Evolutionary conservation across 2,329 filamentous ascomycete species (phyloP).

Genomic region (Trichophyton simii): DNA sequence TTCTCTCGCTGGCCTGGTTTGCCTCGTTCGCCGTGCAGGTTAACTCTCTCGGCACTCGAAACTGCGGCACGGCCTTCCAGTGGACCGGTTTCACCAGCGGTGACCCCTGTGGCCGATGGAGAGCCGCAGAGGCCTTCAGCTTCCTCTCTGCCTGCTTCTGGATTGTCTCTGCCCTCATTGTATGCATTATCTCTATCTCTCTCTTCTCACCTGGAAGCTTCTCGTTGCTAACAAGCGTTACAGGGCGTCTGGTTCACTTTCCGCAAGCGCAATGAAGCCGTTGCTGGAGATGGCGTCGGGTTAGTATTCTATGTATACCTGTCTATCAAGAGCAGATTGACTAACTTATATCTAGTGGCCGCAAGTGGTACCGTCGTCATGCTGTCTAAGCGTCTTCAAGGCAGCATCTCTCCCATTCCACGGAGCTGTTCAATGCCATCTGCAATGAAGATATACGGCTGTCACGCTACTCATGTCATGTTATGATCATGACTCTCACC

Average conservation of each 20-base stretch:
- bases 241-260: conserved; percentile 15
- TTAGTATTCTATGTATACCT: not conserved
- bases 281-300: conserved; percentile 11
- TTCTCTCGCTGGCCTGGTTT: conserved; percentile 60
- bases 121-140: conserved; percentile 56
- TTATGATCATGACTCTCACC: conserved; percentile 2
- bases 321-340: not conserved
- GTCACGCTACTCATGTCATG: not conserved
- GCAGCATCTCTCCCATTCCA: not conserved
- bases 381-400: conserved; percentile 19
- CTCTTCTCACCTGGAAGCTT: not conserved
- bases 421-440: conserved; percentile 7
- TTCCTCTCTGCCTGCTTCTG: conserved; percentile 61
- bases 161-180: conserved; percentile 52
- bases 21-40: conserved; percentile 55
- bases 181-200: conserved; percentile 11
- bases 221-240: not conserved
- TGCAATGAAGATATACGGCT: not conserved
- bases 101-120: conserved; percentile 54
- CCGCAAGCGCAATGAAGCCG: conserved; percentile 10
- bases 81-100: conserved; percentile 44
- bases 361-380: conserved; percentile 25
- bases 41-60: conserved; percentile 39
- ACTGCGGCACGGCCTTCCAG: conserved; percentile 47
- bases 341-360: conserved; percentile 9